Percentiles rank a stretch among this genome's conserved stretches.
These are phyloP conservation scores for Pythium dissotocum DNA, from an alignment of 352 stramenopile species.

Conservation along the genomic window DNA sequence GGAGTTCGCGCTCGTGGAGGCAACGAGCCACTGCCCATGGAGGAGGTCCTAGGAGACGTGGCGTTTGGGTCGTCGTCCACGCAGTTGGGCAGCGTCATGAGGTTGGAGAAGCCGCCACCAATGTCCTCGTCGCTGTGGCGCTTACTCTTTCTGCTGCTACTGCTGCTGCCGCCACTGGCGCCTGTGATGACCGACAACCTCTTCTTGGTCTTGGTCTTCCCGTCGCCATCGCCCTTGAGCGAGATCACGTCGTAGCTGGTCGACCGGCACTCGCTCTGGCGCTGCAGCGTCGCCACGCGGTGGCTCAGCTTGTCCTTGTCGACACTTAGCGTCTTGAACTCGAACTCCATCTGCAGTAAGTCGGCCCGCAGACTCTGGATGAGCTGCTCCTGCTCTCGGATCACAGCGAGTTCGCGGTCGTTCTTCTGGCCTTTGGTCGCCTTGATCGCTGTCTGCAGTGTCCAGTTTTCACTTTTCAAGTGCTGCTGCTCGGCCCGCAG, in stretches of 20 bases:
- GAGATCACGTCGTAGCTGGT: constrained; percentile 50
- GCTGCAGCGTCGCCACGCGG: constrained; percentile 38
- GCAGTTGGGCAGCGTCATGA: constrained; percentile 62
- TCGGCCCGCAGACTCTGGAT: constrained; percentile 59
- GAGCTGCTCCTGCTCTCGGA: constrained; percentile 47
- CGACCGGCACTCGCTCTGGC: constrained; percentile 9
- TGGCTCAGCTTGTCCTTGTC: constrained; percentile 43
- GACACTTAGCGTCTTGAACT: constrained; percentile 50
- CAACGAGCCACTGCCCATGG: neutral
- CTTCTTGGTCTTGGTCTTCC: constrained; percentile 27
- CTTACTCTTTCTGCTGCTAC: constrained; percentile 12
- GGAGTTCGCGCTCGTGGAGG: constrained; percentile 25
- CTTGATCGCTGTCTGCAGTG: constrained; percentile 37
- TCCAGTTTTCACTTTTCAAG: constrained; percentile 43
- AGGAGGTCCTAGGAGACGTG: neutral
- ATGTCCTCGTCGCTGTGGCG: constrained; percentile 15
- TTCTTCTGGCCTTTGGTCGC: constrained; percentile 26
- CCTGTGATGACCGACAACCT: constrained; percentile 16
- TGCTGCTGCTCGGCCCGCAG: constrained; percentile 45
- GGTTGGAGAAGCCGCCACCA: constrained; percentile 46
- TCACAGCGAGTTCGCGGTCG: constrained; percentile 33
- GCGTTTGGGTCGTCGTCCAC: constrained; percentile 27
- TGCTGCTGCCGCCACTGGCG: constrained; percentile 20
- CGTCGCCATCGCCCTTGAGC: constrained; percentile 32
- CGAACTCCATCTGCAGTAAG: constrained; percentile 68